These are phyloP conservation scores for Talaromyces ruber DNA, from an alignment of 495 filamentous ascomycete species.

Conservation along the genomic window DNA sequence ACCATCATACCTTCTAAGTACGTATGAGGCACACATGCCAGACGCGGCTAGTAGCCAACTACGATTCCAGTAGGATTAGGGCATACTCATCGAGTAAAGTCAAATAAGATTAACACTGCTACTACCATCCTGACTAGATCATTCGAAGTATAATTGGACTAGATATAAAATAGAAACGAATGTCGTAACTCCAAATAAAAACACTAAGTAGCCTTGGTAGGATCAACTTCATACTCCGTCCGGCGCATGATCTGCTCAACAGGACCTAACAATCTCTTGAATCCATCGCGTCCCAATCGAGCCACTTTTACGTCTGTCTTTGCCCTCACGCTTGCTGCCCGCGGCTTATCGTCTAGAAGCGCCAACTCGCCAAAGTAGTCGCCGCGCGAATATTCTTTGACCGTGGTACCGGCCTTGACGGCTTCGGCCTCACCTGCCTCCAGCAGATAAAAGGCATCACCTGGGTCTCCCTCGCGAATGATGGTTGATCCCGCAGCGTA, in stretches of 20 bases:
- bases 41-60: no score
- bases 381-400: constrained; percentile 78
- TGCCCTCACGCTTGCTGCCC: constrained; percentile 82
- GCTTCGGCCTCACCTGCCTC: constrained; percentile 86
- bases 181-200: not conserved
- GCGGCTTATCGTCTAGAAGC: constrained; percentile 83
- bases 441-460: constrained; percentile 86
- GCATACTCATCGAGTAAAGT: not conserved
- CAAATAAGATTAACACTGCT: not conserved
- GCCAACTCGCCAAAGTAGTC: constrained; percentile 97
- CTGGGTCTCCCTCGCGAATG: constrained; percentile 86
- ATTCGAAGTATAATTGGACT: not conserved
- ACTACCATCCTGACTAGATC: not conserved
- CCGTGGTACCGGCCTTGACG: constrained; percentile 57
- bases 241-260: constrained; percentile 93
- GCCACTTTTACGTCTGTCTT: constrained; percentile 84
- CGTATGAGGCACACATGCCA: not conserved
- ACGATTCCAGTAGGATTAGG: not conserved
- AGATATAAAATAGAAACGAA: not conserved
- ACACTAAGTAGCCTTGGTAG: not conserved
- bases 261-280: constrained; percentile 85
- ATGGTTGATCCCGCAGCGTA: constrained; percentile 72
- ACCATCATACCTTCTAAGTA: not conserved
- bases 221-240: constrained; percentile 44
- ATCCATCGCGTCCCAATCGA: constrained; percentile 83